phyloP scores from a whole-genome alignment of 2,329 filamentous ascomycete species.

The Pseudogymnoascus sp. region DNA sequence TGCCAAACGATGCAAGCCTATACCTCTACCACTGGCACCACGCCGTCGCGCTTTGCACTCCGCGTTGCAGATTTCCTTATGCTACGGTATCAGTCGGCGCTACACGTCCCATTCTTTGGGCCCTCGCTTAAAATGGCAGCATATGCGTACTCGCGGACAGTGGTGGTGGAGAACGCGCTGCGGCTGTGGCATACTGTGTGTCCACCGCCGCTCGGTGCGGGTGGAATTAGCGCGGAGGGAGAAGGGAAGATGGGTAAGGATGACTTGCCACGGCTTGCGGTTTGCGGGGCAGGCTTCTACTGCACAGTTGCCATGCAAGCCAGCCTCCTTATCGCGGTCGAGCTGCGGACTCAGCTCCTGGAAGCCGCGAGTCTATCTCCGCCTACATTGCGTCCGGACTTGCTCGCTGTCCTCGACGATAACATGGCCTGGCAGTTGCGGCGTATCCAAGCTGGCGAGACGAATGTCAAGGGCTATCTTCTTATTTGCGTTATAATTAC shows the following conservation, averaged over 20 bases:
- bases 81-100: conserved; percentile 45
- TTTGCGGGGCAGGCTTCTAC: conserved; percentile 37
- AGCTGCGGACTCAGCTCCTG: conserved; percentile 34
- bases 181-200: conserved; percentile 35
- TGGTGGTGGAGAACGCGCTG: conserved; percentile 40
- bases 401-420: conserved; percentile 37
- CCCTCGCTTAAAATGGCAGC: conserved; percentile 34
- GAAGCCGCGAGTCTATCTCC: conserved; percentile 36
- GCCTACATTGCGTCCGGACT: conserved; percentile 32
- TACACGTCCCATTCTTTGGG: conserved; percentile 48
- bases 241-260: conserved; percentile 13
- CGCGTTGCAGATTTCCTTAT: conserved; percentile 44
- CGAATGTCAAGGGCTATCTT: conserved; percentile 36
- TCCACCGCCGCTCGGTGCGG: conserved; percentile 29
- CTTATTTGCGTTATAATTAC: conserved; percentile 32
- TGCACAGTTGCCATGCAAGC: conserved; percentile 30
- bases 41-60: conserved; percentile 34
- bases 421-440: conserved; percentile 30
- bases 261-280: conserved; percentile 34
- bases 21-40: conserved; percentile 13
- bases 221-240: conserved; percentile 13
- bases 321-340: conserved; percentile 33
- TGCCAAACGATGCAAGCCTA: conserved; percentile 28
- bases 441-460: conserved; percentile 36
- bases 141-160: conserved; percentile 45